phyloP scores from a whole-genome alignment of 306 rosid species.

The Malus fusca region DNA sequence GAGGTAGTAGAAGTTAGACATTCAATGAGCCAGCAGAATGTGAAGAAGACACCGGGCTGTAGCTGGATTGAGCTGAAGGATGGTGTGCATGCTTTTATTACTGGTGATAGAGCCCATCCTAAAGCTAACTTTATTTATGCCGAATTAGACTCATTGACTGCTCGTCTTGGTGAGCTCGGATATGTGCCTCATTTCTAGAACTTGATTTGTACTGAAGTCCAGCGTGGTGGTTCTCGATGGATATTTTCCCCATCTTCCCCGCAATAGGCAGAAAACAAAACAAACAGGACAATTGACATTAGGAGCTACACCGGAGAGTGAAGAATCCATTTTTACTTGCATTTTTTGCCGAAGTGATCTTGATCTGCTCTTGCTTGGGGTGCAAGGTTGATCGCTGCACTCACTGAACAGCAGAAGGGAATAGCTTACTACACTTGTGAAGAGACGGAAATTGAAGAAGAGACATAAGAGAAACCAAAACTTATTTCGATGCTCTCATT shows the following conservation, averaged over 20 bases:
- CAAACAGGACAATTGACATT: too few relatives aligned
- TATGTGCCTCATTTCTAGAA: slow-evolving; percentile 32
- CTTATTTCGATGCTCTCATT: not conserved
- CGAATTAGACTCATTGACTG: slow-evolving; percentile 58
- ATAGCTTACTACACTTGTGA: not conserved
- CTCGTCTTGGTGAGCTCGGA: slow-evolving; percentile 51
- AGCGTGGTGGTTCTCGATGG: not conserved
- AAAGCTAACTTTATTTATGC: slow-evolving; percentile 46
- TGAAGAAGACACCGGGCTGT: slow-evolving; percentile 73
- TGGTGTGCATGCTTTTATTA: slow-evolving; percentile 62
- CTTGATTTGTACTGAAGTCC: slow-evolving; percentile 9
- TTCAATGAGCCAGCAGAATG: slow-evolving; percentile 65
- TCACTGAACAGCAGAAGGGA: not conserved
- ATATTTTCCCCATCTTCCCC: not conserved
- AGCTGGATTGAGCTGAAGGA: slow-evolving; percentile 83
- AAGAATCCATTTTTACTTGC: too few relatives aligned
- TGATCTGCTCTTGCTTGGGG: too few relatives aligned
- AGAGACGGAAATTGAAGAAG: too few relatives aligned
- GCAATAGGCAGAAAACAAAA: too few relatives aligned
- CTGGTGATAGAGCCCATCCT: slow-evolving; percentile 60
- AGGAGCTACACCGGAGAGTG: too few relatives aligned
- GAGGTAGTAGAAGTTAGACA: slow-evolving; percentile 62
- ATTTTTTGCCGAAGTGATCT: too few relatives aligned
- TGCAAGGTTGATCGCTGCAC: not conserved
- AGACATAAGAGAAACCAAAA: too few relatives aligned